phyloP scores from a whole-genome alignment of 176 grass and related monocot genomes.

The Alopecurus myosuroides region DNA sequence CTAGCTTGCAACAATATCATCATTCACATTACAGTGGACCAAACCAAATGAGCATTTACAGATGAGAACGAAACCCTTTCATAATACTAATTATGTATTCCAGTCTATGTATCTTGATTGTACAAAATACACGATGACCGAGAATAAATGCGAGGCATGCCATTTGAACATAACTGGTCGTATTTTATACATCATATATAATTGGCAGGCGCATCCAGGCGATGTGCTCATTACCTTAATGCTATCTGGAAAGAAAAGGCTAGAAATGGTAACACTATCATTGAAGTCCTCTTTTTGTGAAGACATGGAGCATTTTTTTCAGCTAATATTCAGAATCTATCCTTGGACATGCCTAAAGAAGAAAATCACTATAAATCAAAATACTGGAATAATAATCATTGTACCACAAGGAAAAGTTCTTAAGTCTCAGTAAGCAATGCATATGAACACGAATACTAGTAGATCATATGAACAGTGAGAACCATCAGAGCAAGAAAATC shows the following conservation, averaged over 20 bases:
- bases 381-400: neutral
- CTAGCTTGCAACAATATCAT: neutral
- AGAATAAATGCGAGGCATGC: neutral
- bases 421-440: neutral
- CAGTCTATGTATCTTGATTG: neutral
- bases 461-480: neutral
- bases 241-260: neutral
- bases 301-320: neutral
- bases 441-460: neutral
- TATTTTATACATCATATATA: neutral
- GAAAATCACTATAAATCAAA: neutral
- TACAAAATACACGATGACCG: neutral
- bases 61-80: neutral
- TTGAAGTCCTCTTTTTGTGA: neutral
- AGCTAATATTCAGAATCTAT: neutral
- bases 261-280: neutral
- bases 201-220: too few species aligned
- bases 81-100: neutral
- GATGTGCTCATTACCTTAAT: too few species aligned
- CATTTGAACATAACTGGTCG: neutral
- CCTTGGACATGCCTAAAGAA: neutral
- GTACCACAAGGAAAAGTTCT: neutral
- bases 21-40: neutral
- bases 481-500: neutral
- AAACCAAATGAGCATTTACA: too few species aligned